Evolutionary conservation across 306 rosid genomes (phyloP).

Genomic region (Sphenostylis stenocarpa): DNA sequence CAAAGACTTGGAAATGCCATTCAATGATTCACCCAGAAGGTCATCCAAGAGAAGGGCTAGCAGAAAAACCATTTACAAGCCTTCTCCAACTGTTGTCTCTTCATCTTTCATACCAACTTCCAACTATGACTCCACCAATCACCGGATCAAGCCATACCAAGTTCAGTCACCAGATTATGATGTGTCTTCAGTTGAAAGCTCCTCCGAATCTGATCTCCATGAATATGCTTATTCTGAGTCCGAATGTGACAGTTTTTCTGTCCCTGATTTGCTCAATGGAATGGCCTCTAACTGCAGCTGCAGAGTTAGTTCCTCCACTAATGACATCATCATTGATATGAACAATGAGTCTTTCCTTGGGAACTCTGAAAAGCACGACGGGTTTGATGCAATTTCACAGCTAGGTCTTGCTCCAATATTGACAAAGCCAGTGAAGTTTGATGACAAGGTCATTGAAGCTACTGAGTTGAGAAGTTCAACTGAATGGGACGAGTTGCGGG

Average conservation of each 20-base stretch:
- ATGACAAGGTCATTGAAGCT: constrained; percentile 39
- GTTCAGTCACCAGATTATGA: constrained; percentile 54
- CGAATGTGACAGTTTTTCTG: constrained; percentile 45
- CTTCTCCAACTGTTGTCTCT: constrained; percentile 55
- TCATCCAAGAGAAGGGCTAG: constrained; percentile 59
- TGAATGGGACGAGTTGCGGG: constrained; percentile 34
- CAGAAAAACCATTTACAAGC: constrained; percentile 76
- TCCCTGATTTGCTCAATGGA: constrained; percentile 52
- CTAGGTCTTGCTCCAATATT: constrained; percentile 59
- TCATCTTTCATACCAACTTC: constrained; percentile 38
- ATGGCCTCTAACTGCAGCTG: constrained; percentile 51
- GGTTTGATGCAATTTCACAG: constrained; percentile 53
- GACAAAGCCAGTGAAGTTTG: constrained; percentile 56
- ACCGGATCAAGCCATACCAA: constrained; percentile 32
- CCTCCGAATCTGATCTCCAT: constrained; percentile 48
- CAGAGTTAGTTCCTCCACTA: constrained; percentile 71
- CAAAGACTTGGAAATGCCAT: constrained; percentile 44
- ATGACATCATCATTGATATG: constrained; percentile 80
- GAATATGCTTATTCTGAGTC: constrained; percentile 57
- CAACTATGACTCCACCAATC: constrained; percentile 33
- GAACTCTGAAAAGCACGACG: constrained; percentile 43
- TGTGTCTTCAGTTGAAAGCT: constrained; percentile 51
- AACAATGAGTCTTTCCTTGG: constrained; percentile 47
- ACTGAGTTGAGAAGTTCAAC: constrained; percentile 40
- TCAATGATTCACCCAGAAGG: constrained; percentile 68